Conservation (phyloP, 805 yeast genomes). For the Blastobotrys muscicola region DNA sequence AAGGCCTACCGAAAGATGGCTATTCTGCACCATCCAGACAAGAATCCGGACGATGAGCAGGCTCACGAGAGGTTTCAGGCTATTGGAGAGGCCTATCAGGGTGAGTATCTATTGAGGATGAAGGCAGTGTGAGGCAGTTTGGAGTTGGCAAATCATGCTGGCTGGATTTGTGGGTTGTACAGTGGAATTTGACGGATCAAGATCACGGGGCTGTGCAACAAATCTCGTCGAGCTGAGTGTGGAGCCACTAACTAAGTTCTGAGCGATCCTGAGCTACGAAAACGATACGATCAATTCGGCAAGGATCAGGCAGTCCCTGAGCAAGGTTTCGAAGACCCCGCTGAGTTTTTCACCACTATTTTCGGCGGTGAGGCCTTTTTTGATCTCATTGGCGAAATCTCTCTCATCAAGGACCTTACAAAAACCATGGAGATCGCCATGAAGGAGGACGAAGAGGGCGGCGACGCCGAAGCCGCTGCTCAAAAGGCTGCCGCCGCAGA, state of each 20-base stretch:
- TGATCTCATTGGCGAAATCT: constrained; percentile 76
- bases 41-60: constrained; percentile 86
- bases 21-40: constrained; percentile 87
- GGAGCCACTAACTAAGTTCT: constrained; percentile 41
- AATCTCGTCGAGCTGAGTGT: too few relatives aligned
- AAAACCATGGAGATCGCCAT: constrained; percentile 46
- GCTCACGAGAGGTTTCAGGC: constrained; percentile 84
- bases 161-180: too few relatives aligned
- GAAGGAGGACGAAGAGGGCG: constrained; percentile 35
- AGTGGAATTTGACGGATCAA: too few relatives aligned
- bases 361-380: constrained; percentile 90
- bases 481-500: constrained; percentile 11
- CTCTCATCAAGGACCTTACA: constrained; percentile 66
- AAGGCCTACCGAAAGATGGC: constrained; percentile 91
- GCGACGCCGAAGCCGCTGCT: constrained; percentile 5
- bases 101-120: constrained; percentile 8
- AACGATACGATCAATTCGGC: constrained; percentile 76
- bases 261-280: constrained; percentile 60
- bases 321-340: constrained; percentile 71
- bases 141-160: too few relatives aligned
- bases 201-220: too few relatives aligned
- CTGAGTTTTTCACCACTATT: constrained; percentile 71
- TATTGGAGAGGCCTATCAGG: constrained; percentile 41
- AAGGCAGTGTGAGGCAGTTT: background rate
- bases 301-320: constrained; percentile 63